Evolutionary conservation across 495 filamentous ascomycete species (phyloP), one percentile per base, ranked within the genome.

Genomic region (Polyplosphaeria fusca): DNA sequence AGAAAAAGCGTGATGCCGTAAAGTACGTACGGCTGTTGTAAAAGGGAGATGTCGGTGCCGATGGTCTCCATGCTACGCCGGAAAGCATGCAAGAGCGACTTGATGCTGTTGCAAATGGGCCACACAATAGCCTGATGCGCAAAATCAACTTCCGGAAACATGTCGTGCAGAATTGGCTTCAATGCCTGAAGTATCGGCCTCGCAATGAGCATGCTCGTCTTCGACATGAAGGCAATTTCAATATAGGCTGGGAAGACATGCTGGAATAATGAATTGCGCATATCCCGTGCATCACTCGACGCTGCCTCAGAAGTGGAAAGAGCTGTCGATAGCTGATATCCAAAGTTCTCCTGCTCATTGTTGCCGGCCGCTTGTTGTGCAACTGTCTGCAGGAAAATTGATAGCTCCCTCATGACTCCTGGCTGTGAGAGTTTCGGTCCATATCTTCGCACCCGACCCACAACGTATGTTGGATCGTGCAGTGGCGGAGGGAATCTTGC

Each of bases 211-310:
- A 82, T 85, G 4, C 82, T 82, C 27, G 75, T 74, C 1, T 74
- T 54, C 13, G 74, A 75, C 24, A 58, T 65, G 51, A 86, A 77
- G 5, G 76, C 66, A 2, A 39, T 52, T 35, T 81, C 76, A 25
- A 87, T 70, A 60, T 88, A 89, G 4, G 78, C 79, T n/a, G 86
- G 84, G 59, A 87, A 81, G 22, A 88, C 73, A 38, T 71, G 74
- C 49, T 78, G 75, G 14, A 87, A 55, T 18, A 89, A 70, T 18
- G 82, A 77, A 11, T 74, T 69, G 7, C 84, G 77, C 30, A 89
- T 69, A 3, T 78, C 82, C 5, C 78, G 78, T 37, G 67, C 72
- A 4, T 66, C 63, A 0, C 51, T 22, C 30, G 72, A 63, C 12
- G 77, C 77, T 5, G 67, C 52, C 63, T 84, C 82, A 42, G 74